Evolutionary conservation across 2,329 filamentous ascomycete genomes (phyloP).

Genomic region (Colletotrichum spaethianum): DNA sequence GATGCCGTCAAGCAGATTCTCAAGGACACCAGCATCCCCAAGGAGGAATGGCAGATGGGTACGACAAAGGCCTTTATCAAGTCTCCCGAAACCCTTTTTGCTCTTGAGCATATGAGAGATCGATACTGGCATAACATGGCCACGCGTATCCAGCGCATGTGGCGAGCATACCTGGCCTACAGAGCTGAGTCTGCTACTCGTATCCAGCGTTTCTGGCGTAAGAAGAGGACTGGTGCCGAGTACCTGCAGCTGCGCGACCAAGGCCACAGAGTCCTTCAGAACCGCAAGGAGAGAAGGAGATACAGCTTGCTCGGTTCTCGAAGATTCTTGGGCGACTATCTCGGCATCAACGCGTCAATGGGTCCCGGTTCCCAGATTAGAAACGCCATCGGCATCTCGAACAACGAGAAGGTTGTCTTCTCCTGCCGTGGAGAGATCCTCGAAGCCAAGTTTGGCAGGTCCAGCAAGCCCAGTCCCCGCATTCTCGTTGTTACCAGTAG

Average conservation of each 20-base stretch:
- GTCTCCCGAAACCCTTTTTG: slow-evolving; percentile 95
- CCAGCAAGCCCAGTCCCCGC: slow-evolving; percentile 91
- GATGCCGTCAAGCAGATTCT: slow-evolving; percentile 92
- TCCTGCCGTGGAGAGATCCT: slow-evolving; percentile 92
- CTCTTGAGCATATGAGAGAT: slow-evolving; percentile 97
- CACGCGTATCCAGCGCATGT: slow-evolving; percentile 95
- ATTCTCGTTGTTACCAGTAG: slow-evolving; percentile 87
- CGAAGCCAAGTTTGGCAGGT: slow-evolving; percentile 95
- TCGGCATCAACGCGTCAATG: slow-evolving; percentile 85
- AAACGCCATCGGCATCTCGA: slow-evolving; percentile 77
- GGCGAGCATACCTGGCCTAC: slow-evolving; percentile 96
- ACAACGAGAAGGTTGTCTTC: slow-evolving; percentile 85
- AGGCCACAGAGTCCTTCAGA: slow-evolving; percentile 84
- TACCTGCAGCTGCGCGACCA: slow-evolving; percentile 90
- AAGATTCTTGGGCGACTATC: slow-evolving; percentile 94
- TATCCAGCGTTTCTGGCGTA: slow-evolving; percentile 96
- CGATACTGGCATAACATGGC: slow-evolving; percentile 99
- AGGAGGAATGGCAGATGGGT: slow-evolving; percentile 97
- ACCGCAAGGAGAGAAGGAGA: slow-evolving; percentile 90
- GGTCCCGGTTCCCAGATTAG: slow-evolving; percentile 88
- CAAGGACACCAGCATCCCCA: slow-evolving; percentile 95
- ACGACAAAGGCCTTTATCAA: slow-evolving; percentile 98
- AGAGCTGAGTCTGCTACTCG: slow-evolving; percentile 91
- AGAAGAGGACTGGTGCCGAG: slow-evolving; percentile 91
- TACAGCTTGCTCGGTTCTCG: slow-evolving; percentile 93